Base-by-base conservation (phyloP, 208 protist genomes). In the Wallacemonas collosoma region DNA sequence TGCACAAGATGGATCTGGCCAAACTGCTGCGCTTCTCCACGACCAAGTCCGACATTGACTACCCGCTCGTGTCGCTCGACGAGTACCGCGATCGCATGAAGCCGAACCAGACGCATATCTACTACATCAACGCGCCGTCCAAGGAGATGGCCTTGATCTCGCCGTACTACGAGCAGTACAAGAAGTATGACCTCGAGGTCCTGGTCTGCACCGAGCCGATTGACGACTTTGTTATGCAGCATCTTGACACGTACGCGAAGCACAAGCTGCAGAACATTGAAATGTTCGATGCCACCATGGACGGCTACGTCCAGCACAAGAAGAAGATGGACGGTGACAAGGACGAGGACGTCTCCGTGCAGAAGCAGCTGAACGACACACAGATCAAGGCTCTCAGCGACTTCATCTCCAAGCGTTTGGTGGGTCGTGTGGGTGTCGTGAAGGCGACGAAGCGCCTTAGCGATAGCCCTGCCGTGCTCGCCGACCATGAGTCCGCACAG, bases 121-220 rank as follows among this genome's bases (percentile, higher is more conserved):
- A 98, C 84, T 99, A 98, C 86, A 76, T 99, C 12, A 87, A 92
- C 68, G 91, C 91, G 38, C 90, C 95, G 5, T 87, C 73, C 35
- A 94, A 97, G 71, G 81, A 90, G 65, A 89, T 98, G 74, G 98
- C 97, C 39, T 63, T 95, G 48, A 57, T 80, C 43, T 98, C 96
- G 3, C 97, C 98, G 11, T 99, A 99, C 86, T 98, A 94, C 72
- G 98, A 99, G 86, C 85, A 95, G 74, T 99, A 98, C 89, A 95
- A 97, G 79, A 87, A 96, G 66, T 93, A 98, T 62, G 93, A 84
- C 47, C 84, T 98, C 44, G 98, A 99, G 86, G 95, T 98, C 48
- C 86, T 99, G 53, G 79, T 98, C 53, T 89, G 95, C 76, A 98
- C 94, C 41, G 88, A 98, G 73, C 82, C 89, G 14, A 89, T 98